A percentile compares a stretch with the other conserved stretches of the same genome.
Conservation (phyloP, 2,329 filamentous ascomycete genomes). For the Sclerotinia sclerotiorum region DNA sequence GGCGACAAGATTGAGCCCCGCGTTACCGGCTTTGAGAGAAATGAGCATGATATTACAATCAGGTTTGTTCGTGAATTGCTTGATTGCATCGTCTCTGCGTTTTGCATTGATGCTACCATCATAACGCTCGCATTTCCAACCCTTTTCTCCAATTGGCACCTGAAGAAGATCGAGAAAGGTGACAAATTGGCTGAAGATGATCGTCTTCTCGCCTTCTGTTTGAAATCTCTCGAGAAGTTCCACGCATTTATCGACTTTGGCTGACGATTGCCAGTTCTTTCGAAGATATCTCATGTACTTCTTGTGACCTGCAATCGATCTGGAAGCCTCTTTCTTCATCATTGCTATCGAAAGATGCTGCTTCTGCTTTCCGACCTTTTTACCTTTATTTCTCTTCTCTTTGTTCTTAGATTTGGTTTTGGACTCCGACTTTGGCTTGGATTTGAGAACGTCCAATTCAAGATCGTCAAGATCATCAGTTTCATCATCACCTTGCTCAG, state of each 20-base stretch:
- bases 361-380: constrained; percentile 38
- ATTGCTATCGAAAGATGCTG: constrained; percentile 55
- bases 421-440: constrained; percentile 34
- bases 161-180: constrained; percentile 76
- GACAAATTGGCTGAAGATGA: constrained; percentile 82
- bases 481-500: constrained; percentile 41
- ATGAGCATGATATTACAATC: constrained; percentile 70
- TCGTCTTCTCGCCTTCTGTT: constrained; percentile 66
- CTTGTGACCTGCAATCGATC: constrained; percentile 63
- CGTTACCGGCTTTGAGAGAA: constrained; percentile 77
- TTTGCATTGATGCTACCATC: constrained; percentile 72
- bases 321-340: constrained; percentile 65
- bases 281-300: constrained; percentile 71
- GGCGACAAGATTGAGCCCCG: constrained; percentile 80
- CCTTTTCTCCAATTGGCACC: constrained; percentile 62
- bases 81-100: constrained; percentile 65
- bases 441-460: constrained; percentile 35
- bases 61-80: constrained; percentile 61
- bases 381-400: constrained; percentile 28
- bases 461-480: constrained; percentile 34
- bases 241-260: constrained; percentile 70
- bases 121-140: constrained; percentile 60
- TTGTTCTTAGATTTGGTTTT: constrained; percentile 45
- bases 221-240: constrained; percentile 54
- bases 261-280: constrained; percentile 71